Evolutionary conservation across 352 stramenopile species (phyloP).

Genomic region (Pseudoperonospora humuli): DNA sequence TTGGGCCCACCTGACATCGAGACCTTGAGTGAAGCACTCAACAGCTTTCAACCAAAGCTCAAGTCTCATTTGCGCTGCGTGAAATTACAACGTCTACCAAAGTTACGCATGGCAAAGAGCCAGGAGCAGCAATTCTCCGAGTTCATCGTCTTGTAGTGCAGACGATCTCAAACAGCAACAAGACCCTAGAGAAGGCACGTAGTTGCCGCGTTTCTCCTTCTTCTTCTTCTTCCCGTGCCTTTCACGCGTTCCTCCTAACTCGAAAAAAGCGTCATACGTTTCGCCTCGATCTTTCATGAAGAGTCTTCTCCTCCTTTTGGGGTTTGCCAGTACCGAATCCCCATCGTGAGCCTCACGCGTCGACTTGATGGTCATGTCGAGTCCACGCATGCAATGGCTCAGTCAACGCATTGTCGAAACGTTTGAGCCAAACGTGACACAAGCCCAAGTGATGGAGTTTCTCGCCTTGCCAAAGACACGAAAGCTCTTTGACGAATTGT

Average conservation of each 20-base stretch:
- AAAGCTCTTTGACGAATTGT: conserved; percentile 69
- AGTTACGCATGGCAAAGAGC: not conserved
- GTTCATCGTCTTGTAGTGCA: conserved; percentile 23
- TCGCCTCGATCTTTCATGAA: conserved; percentile 20
- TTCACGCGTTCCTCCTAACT: too few species aligned
- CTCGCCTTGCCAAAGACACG: conserved; percentile 37
- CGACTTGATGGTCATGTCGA: conserved; percentile 47
- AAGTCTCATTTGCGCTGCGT: conserved; percentile 45
- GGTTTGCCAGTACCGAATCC: conserved; percentile 21
- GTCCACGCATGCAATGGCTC: conserved; percentile 75
- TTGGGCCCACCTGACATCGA: conserved; percentile 31
- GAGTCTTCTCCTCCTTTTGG: conserved; percentile 8
- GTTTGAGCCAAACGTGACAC: conserved; percentile 60
- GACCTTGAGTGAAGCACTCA: conserved; percentile 31
- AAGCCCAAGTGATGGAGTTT: conserved; percentile 56
- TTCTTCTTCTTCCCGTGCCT: too few species aligned
- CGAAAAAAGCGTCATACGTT: too few species aligned
- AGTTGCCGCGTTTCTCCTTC: too few species aligned
- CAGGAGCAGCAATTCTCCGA: conserved; percentile 22
- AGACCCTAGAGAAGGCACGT: too few species aligned
- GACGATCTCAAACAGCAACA: too few species aligned
- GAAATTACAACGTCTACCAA: conserved; percentile 52
- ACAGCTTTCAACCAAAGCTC: conserved; percentile 34
- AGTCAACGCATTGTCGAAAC: conserved; percentile 66
- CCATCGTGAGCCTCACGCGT: conserved; percentile 2